These are phyloP conservation scores for Pinus tabuliformis DNA, from an alignment of 75 land plant species.

Conservation along the genomic window DNA sequence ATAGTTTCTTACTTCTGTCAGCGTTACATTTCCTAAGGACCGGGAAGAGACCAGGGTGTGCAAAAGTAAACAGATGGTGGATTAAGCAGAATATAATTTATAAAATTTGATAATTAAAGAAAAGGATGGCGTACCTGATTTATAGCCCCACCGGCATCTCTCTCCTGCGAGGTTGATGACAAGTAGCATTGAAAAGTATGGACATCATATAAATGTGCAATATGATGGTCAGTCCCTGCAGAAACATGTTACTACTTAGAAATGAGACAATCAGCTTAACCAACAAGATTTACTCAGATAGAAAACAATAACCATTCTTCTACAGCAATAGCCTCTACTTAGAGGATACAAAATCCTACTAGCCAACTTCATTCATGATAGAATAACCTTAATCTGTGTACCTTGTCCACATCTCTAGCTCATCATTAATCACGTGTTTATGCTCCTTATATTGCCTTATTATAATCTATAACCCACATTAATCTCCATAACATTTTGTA, in stretches of 20 bases:
- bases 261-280: background rate
- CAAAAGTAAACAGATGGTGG: background rate
- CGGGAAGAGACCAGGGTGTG: background rate
- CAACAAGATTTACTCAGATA: background rate
- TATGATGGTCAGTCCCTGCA: constrained; percentile 91
- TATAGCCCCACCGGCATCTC: constrained; percentile 65
- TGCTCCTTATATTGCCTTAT: too few species aligned
- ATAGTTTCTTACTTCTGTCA: background rate
- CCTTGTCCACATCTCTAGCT: too few species aligned
- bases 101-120: background rate
- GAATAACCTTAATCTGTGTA: background rate
- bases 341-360: background rate
- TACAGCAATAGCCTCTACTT: background rate
- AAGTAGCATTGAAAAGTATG: constrained; percentile 86
- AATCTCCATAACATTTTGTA: background rate
- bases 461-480: background rate
- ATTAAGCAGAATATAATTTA: background rate
- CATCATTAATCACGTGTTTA: too few species aligned
- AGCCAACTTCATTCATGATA: background rate
- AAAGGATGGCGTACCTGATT: constrained; percentile 59
- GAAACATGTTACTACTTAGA: background rate
- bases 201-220: constrained; percentile 89
- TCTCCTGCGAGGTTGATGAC: constrained; percentile 61
- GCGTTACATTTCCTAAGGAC: background rate
- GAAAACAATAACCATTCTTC: background rate